Evolutionary conservation across 805 yeast genomes (phyloP), one percentile per base, ranked within the genome.

Genomic region (Sugiyamaella boreocaroliniensis): DNA sequence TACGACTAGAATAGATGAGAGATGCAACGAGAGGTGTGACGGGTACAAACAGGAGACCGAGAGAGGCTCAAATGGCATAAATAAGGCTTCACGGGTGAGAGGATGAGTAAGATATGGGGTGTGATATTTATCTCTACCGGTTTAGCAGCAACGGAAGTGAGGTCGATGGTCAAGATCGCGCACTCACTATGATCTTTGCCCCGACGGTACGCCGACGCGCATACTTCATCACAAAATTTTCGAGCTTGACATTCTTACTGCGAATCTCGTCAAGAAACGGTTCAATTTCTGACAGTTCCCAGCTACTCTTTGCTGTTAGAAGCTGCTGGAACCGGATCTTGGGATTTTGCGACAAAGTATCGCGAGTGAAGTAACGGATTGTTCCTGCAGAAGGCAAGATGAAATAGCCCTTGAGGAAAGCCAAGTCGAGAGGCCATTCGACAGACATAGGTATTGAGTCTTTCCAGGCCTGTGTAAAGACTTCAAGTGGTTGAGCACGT

Each of bases 201-300:
- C 81, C 84, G 3, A 61, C 54, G 16, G 72, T 74, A 58, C 72
- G 74, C 49, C 79, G 77, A 48, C 77, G 73, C 0, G 89, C 87
- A 63, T 69, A 81, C 63, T 84, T 85, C 76, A 82, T 71, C 32
- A 82, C 69, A 57, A 82, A 81, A 48, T 71, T 76, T 29, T 83
- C 89, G 15, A 76, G 67, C 65, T 79, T 83, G 32, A 78, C 52
- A n/a, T 57, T 61, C 9, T 76, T 76, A 52, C 77, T 77, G 62
- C 83, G 81, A 32, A 85, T 64, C 42, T 82, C 85, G 15, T 74
- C 76, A 11, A 89, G 67, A 60, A 79, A 83, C 8, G 93, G 90
- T 43, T 67, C 71, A 2, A 86, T 71, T 26, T 85, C 89, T 0
- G 71, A 71, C n/a, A 83, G 52, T 0, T 70, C 75, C 93, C 93